phyloP scores from a whole-genome alignment of 225 moss, liverwort and hornwort genomes.

The Marchantia paleacea region DNA sequence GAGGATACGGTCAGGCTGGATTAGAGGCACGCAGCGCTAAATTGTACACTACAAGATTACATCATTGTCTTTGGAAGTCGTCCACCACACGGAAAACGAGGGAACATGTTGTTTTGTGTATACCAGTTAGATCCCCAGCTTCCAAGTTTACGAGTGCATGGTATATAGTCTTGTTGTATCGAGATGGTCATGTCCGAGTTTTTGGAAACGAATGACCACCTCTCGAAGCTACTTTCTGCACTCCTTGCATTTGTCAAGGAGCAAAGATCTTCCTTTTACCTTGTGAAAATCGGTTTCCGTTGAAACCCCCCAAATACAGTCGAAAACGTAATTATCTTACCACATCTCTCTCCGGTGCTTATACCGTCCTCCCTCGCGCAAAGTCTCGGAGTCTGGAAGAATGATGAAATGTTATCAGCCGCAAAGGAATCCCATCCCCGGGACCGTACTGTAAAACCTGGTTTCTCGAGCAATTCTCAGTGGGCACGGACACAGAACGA shows the following conservation, averaged over 20 bases:
- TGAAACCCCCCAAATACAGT: neutral
- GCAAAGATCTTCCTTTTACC: neutral
- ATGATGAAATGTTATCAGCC: too few relatives aligned
- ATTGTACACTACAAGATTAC: neutral
- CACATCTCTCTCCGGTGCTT: neutral
- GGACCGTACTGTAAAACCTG: too few relatives aligned
- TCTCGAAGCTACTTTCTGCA: neutral
- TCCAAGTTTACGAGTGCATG: neutral
- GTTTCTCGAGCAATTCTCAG: too few relatives aligned
- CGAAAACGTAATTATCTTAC: neutral
- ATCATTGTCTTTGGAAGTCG: neutral
- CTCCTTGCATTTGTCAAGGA: constrained; percentile 12
- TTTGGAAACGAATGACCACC: constrained; percentile 6
- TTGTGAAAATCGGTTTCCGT: neutral
- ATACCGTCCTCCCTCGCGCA: too few relatives aligned
- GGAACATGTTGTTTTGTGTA: constrained; percentile 8
- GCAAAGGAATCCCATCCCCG: too few relatives aligned
- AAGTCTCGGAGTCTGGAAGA: too few relatives aligned
- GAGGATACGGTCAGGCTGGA: neutral
- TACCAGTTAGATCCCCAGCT: neutral
- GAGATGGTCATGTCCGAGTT: neutral
- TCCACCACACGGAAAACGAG: constrained; percentile 3
- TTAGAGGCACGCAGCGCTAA: neutral
- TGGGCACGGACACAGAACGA: too few relatives aligned
- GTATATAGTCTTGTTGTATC: constrained; percentile 18